phyloP scores from a whole-genome alignment of 2,329 filamentous ascomycete genomes.

The Aspergillus niger region DNA sequence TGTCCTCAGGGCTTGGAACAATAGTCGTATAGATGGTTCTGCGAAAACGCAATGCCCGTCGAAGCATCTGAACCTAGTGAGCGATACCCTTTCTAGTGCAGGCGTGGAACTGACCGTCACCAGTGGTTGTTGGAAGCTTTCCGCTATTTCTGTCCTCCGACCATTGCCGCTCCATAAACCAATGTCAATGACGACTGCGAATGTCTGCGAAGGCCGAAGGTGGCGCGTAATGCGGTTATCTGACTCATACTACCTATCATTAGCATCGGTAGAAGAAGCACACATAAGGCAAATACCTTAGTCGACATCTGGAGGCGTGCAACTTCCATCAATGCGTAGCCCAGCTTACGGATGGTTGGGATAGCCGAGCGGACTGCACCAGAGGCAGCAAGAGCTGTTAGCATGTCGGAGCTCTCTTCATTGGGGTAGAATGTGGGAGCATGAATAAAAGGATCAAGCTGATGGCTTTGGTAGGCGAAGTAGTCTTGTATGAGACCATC shows the following conservation, averaged over 20 bases:
- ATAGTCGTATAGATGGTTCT: conserved; percentile 57
- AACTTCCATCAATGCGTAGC: conserved; percentile 46
- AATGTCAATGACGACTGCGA: conserved; percentile 53
- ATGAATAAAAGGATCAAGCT: conserved; percentile 49
- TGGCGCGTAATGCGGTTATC: conserved; percentile 56
- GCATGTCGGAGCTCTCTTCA: conserved; percentile 38
- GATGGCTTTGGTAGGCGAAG: conserved; percentile 29
- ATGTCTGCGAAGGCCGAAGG: conserved; percentile 55
- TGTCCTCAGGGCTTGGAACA: conserved; percentile 55
- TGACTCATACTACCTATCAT: conserved; percentile 25
- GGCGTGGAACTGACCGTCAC: conserved; percentile 44
- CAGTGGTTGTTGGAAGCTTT: conserved; percentile 58
- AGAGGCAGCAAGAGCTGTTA: conserved; percentile 40
- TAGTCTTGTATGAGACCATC: conserved; percentile 45
- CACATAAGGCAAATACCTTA: conserved; percentile 58
- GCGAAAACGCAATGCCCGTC: conserved; percentile 61
- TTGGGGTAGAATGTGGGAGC: conserved; percentile 42
- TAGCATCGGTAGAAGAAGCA: conserved; percentile 48
- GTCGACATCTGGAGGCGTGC: conserved; percentile 54
- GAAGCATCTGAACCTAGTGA: conserved; percentile 49
- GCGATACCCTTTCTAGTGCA: background rate
- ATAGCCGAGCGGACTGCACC: conserved; percentile 43
- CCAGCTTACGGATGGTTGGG: conserved; percentile 43
- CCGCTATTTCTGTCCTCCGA: conserved; percentile 61
- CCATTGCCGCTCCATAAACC: conserved; percentile 62